Percentiles rank a stretch among this genome's conserved stretches.
These are phyloP conservation scores for Aspergillus coremiiformis DNA, from an alignment of 495 filamentous ascomycete genomes.

Conservation along the genomic window DNA sequence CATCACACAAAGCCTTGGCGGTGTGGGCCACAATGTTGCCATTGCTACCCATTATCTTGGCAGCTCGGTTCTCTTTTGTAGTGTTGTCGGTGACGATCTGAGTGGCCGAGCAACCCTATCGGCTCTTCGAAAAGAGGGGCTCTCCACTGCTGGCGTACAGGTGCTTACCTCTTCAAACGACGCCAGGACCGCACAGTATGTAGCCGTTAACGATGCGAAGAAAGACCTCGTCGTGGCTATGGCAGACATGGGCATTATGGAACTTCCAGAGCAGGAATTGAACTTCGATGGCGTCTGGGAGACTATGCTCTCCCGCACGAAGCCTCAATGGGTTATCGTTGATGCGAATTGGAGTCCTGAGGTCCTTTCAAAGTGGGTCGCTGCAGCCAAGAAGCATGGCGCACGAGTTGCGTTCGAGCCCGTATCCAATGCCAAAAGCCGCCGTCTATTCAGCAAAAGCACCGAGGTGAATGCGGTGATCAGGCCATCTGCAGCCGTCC, in stretches of 20 bases:
- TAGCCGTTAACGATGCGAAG: conserved; percentile 75
- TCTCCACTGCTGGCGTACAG: conserved; percentile 57
- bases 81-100: conserved; percentile 67
- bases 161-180: conserved; percentile 43
- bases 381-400: conserved; percentile 44
- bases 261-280: conserved; percentile 37
- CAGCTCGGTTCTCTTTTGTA: conserved; percentile 58
- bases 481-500: conserved; percentile 42
- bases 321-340: conserved; percentile 67
- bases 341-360: conserved; percentile 73
- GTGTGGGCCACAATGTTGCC: conserved; percentile 93
- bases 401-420: conserved; percentile 77
- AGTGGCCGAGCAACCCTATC: conserved; percentile 64
- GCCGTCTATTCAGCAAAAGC: conserved; percentile 51
- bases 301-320: conserved; percentile 44
- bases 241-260: conserved; percentile 89
- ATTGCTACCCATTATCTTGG: conserved; percentile 62
- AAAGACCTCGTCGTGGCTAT: conserved; percentile 81
- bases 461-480: conserved; percentile 18
- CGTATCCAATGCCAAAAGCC: conserved; percentile 74
- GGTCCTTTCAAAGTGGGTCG: conserved; percentile 56
- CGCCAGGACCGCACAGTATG: conserved; percentile 75
- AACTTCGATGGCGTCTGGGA: conserved; percentile 51
- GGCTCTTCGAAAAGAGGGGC: conserved; percentile 50
- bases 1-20: conserved; percentile 77